A percentile compares a stretch with the other conserved stretches of the same genome.
Conservation (phyloP, 352 stramenopile genomes). For the Globisporangium barbulae region DNA sequence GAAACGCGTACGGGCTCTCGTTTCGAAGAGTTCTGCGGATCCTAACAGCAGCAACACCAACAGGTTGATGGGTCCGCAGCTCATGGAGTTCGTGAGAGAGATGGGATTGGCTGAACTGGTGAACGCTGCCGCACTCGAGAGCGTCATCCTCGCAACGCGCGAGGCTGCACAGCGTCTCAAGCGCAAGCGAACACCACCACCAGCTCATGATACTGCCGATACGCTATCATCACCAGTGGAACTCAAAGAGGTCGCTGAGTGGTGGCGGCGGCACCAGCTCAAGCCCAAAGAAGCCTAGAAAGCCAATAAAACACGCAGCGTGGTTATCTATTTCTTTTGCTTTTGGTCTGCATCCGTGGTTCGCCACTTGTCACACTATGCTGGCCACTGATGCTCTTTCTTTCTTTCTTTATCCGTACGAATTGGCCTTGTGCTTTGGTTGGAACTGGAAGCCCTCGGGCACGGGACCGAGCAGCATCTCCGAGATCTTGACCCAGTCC, state of each 20-base stretch:
- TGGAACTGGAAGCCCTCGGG: constrained; percentile 92
- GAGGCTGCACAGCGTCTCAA: constrained; percentile 14
- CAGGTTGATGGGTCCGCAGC: constrained; percentile 19
- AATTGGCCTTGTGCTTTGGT: constrained; percentile 98
- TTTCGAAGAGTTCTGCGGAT: constrained; percentile 6
- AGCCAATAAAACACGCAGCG: not conserved
- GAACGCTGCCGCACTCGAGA: not conserved
- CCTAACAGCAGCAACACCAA: not conserved
- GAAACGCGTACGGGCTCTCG: constrained; percentile 4
- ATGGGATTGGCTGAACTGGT: constrained; percentile 16
- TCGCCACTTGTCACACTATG: not conserved
- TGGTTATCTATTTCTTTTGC: not conserved
- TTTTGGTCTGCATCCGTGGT: not conserved
- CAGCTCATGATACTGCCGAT: constrained; percentile 8
- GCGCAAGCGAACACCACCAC: constrained; percentile 12
- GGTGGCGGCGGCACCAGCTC: constrained; percentile 35
- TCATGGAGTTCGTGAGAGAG: constrained; percentile 30
- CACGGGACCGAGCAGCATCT: constrained; percentile 97
- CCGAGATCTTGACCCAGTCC: constrained; percentile 99
- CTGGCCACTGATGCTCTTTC: not conserved
- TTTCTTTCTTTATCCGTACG: constrained; percentile 56
- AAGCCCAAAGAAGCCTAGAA: not conserved
- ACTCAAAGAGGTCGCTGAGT: constrained; percentile 45
- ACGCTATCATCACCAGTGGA: constrained; percentile 12
- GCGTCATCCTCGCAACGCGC: not conserved